Base-by-base conservation (phyloP, 345 rosid species). In the Moricandia arvensis region DNA sequence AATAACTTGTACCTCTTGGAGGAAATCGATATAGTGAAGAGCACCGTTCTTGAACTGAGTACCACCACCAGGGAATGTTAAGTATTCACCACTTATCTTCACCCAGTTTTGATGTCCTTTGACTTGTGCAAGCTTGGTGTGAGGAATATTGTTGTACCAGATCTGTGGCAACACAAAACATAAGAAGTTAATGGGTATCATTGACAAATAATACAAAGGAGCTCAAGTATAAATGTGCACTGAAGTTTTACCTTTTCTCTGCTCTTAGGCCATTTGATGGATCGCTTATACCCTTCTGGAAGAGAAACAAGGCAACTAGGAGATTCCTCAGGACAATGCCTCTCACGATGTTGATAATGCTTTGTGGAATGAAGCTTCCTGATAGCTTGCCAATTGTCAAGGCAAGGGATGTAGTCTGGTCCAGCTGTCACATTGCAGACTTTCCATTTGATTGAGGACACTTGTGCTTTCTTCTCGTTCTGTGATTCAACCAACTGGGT, bases 361-460 rank as follows among this genome's bases (percentile, higher is more conserved):
- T 63, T 82, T 21, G 86, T 90, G 34, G 84, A 78, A 16, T 70
- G 81, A 84, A 92, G 97, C 84, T 80, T 90, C 80, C 62, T 86
- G 75, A 95, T 86, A 76, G 87, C 86, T 79, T 83, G 81, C 89
- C 72, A 85, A 73, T 92, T 92, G 83, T 95, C 99, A 69, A 95
- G 97, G 82, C 97, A 95, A 69, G 97, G 98, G 71, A 95, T 90
- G 87, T 87, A 92, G 69, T 95, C 99, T 60, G 96, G 85, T 70
- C 97, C 97, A 51, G 96, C 91, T 63, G 92, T 89, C 59, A 85
- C 82, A 74, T 95, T 95, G 84, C 99, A 95, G 4, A 88, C 59
- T 80, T 89, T 95, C 99, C 99, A 92, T 41, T 75, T 45, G 8
- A 66, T 68, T 63, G 83, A 41, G 21, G 81, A 79, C 9, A 60